Evolutionary conservation across 2,329 filamentous ascomycete species (phyloP).

Genomic region (Geosmithia morbida): DNA sequence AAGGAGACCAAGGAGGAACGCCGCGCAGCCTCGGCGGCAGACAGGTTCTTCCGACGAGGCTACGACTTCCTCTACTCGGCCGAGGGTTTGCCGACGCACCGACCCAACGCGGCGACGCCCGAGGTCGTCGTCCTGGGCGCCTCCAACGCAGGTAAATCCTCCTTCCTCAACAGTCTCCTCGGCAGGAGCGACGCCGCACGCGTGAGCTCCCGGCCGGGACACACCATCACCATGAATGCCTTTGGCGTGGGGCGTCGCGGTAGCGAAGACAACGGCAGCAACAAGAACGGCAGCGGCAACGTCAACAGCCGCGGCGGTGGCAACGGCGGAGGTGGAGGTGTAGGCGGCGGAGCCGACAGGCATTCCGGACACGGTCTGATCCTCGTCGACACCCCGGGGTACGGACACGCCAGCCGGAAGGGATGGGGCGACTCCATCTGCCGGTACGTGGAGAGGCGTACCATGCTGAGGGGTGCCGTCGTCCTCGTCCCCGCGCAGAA

Average conservation of each 20-base stretch:
- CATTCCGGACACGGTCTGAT: constrained; percentile 24
- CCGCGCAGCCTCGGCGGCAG: constrained; percentile 11
- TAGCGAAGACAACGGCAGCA: constrained; percentile 4
- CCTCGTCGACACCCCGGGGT: constrained; percentile 36
- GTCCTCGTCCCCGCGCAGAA: constrained; percentile 39
- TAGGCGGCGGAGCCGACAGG: no score
- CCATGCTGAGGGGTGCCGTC: constrained; percentile 34
- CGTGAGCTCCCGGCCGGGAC: constrained; percentile 34
- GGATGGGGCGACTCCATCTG: constrained; percentile 38
- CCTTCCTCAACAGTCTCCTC: constrained; percentile 70
- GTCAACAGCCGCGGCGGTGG: no score
- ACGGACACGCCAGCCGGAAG: constrained; percentile 28
- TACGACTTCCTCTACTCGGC: constrained; percentile 34
- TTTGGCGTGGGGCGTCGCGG: constrained; percentile 34
- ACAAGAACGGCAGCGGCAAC: no score
- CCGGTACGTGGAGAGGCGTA: constrained; percentile 32
- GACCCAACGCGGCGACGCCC: constrained; percentile 34
- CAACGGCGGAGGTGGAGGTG: no score
- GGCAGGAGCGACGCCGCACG: constrained; percentile 31
- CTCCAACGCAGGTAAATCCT: constrained; percentile 82
- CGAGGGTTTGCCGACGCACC: constrained; percentile 30
- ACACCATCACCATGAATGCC: constrained; percentile 39
- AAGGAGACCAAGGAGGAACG: constrained; percentile 7
- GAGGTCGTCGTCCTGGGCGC: constrained; percentile 70
- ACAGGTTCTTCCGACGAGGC: constrained; percentile 15